Conservation (phyloP, 805 yeast species). For the Saccharomycopsis sp. region DNA sequence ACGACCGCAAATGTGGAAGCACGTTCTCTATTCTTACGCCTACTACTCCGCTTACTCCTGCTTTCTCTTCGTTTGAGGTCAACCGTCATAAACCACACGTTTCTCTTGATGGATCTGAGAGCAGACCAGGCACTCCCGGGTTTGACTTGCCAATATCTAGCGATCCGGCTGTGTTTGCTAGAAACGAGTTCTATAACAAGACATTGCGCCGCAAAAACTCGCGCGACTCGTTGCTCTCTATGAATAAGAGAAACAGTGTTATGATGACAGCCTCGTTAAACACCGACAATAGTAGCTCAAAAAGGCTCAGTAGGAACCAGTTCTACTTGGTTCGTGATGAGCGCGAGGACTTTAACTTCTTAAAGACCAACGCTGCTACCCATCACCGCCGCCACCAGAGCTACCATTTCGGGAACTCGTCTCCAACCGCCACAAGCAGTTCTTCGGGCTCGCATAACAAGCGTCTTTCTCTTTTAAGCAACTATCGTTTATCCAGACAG, state of each 20-base stretch:
- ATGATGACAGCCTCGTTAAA: slow-evolving; percentile 19
- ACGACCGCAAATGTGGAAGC: neutral
- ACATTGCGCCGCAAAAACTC: slow-evolving; percentile 13
- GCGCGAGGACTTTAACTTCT: neutral
- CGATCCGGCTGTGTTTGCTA: neutral
- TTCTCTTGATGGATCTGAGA: neutral
- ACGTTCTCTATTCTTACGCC: neutral
- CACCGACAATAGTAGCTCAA: neutral
- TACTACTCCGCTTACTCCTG: slow-evolving; percentile 3
- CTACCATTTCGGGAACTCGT: neutral
- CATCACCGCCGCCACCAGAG: neutral
- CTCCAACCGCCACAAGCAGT: neutral
- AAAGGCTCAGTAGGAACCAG: neutral
- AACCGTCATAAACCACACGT: neutral
- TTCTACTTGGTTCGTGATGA: neutral
- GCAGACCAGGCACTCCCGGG: neutral
- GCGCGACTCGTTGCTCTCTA: slow-evolving; percentile 9
- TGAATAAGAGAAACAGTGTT: slow-evolving; percentile 30
- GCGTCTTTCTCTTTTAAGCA: neutral
- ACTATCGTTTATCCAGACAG: neutral
- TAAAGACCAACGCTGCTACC: neutral
- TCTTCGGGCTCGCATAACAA: neutral
- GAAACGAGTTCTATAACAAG: slow-evolving; percentile 8
- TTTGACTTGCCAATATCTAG: neutral
- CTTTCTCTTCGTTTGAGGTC: neutral